Percentiles rank a stretch among this genome's conserved stretches.
phyloP scores from a whole-genome alignment of 345 rosid species.

The Diplotaxis tenuifolia region DNA sequence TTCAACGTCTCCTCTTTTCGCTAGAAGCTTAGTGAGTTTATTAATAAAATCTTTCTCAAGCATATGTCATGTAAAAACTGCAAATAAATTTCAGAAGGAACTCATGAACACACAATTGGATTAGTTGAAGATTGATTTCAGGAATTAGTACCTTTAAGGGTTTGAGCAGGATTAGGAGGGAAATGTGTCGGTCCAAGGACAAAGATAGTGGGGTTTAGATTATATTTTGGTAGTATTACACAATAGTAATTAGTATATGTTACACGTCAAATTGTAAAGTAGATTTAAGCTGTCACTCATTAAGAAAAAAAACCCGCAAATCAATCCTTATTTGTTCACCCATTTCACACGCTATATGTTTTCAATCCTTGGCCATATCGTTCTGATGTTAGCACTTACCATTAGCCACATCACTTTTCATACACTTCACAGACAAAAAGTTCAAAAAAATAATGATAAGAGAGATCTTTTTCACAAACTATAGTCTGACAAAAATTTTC shows the following conservation, averaged over 20 bases:
- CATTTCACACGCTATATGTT: conserved; percentile 25
- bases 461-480: neutral
- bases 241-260: conserved; percentile 12
- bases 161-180: conserved; percentile 26
- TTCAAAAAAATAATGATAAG: neutral
- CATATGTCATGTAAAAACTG: neutral
- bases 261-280: conserved; percentile 23
- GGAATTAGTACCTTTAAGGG: neutral
- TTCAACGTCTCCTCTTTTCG: conserved; percentile 18
- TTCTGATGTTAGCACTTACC: conserved; percentile 8
- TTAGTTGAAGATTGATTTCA: neutral
- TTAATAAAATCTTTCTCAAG: conserved; percentile 10
- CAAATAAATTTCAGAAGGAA: neutral
- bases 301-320: conserved; percentile 7
- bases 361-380: neutral
- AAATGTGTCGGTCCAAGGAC: conserved; percentile 32
- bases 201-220: conserved; percentile 26
- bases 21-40: conserved; percentile 12
- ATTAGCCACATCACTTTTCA: conserved; percentile 2
- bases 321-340: conserved; percentile 17
- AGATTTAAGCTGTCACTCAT: conserved; percentile 37
- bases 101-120: conserved; percentile 1
- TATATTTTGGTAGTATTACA: neutral
- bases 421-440: neutral
- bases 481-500: neutral